A percentile compares a stretch with the other conserved stretches of the same genome.
Conservation (phyloP, 352 stramenopile genomes). For the Globisporangium spiculum region DNA sequence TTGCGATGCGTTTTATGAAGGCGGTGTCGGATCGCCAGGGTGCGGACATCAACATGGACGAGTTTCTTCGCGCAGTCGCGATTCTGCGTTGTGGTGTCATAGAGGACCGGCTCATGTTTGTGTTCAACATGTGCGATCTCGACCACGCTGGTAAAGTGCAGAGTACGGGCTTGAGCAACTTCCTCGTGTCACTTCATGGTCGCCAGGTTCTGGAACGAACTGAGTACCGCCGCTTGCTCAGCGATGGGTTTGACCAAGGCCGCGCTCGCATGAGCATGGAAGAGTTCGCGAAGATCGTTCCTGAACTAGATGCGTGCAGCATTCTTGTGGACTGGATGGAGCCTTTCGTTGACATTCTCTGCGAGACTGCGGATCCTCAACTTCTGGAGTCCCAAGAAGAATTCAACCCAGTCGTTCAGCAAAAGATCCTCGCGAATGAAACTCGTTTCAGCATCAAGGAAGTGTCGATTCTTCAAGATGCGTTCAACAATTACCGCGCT, state of each 20-base stretch:
- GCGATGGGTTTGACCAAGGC: conserved; percentile 80
- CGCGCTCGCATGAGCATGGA: conserved; percentile 69
- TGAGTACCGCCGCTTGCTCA: conserved; percentile 74
- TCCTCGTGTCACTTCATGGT: conserved; percentile 78
- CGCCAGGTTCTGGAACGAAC: conserved; percentile 68
- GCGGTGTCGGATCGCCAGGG: conserved; percentile 79
- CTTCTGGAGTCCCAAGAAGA: conserved; percentile 85
- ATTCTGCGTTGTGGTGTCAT: conserved; percentile 72
- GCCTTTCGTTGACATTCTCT: conserved; percentile 82
- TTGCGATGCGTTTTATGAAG: conserved; percentile 89
- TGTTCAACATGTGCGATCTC: conserved; percentile 88
- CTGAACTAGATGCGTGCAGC: conserved; percentile 43
- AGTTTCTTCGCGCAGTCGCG: conserved; percentile 78
- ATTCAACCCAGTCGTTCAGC: conserved; percentile 85
- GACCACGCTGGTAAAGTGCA: conserved; percentile 85
- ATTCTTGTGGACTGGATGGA: conserved; percentile 84
- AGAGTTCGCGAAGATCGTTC: conserved; percentile 68
- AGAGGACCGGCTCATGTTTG: conserved; percentile 75
- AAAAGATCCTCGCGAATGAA: conserved; percentile 85
- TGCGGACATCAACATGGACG: conserved; percentile 87
- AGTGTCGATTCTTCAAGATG: conserved; percentile 76
- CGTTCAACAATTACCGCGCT: conserved; percentile 80
- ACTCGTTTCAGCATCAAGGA: conserved; percentile 80
- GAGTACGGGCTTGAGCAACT: conserved; percentile 83
- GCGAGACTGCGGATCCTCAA: conserved; percentile 72